These are phyloP conservation scores for Albizia julibrissin DNA, from an alignment of 306 rosid species.

Conservation along the genomic window DNA sequence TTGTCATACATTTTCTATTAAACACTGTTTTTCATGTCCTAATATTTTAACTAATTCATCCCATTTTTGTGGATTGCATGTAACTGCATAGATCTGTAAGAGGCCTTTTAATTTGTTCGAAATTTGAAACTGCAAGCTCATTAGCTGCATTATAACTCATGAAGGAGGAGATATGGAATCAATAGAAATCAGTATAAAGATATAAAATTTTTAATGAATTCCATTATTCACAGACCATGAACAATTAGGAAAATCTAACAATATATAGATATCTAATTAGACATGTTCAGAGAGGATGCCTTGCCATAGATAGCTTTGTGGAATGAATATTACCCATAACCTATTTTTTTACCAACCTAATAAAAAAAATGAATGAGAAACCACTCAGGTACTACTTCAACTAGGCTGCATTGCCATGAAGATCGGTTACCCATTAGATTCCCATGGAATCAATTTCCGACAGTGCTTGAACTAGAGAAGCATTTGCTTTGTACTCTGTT, in stretches of 20 bases:
- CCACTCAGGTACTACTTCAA: background rate
- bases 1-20: background rate
- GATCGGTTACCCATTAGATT: background rate
- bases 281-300: background rate
- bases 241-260: conserved; percentile 11
- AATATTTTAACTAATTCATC: background rate
- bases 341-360: background rate
- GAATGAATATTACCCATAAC: background rate
- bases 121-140: conserved; percentile 6
- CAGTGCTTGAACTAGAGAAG: conserved; percentile 11
- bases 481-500: background rate
- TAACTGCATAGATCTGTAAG: background rate
- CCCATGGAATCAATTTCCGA: background rate
- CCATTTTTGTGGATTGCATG: conserved; percentile 11
- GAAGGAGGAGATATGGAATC: background rate
- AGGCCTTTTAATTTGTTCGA: background rate
- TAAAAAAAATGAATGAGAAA: background rate
- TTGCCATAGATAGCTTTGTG: background rate
- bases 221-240: background rate
- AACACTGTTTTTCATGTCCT: background rate
- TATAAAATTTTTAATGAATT: too few species aligned
- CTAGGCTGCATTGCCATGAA: background rate
- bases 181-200: background rate
- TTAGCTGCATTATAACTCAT: background rate
- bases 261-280: background rate